These are phyloP conservation scores for Stenogyne calaminthoides DNA, from an alignment of 305 asterid species.

Conservation along the genomic window DNA sequence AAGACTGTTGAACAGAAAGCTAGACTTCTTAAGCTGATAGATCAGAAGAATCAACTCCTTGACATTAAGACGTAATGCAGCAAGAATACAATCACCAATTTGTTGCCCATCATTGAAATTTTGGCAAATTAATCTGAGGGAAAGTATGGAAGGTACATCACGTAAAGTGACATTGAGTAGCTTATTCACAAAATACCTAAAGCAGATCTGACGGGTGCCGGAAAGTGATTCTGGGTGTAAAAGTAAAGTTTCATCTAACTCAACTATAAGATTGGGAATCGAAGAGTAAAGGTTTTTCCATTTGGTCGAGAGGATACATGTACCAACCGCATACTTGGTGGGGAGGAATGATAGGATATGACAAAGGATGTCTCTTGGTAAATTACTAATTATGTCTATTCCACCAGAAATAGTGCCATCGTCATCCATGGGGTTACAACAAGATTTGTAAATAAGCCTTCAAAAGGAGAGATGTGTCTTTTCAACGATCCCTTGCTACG, in stretches of 20 bases:
- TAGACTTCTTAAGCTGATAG: neutral
- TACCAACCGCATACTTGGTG: slow-evolving; percentile 28
- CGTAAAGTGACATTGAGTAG: slow-evolving; percentile 27
- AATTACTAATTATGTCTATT: too few species aligned
- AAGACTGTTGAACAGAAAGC: slow-evolving; percentile 18
- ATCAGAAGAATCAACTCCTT: slow-evolving; percentile 4
- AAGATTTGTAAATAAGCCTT: too few species aligned
- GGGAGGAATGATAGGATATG: slow-evolving; percentile 29
- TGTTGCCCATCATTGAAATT: neutral
- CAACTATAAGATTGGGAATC: slow-evolving; percentile 22
- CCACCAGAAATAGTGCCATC: neutral
- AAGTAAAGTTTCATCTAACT: slow-evolving; percentile 13
- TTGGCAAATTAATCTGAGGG: slow-evolving; percentile 7
- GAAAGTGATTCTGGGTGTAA: slow-evolving; percentile 18
- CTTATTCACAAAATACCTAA: slow-evolving; percentile 20
- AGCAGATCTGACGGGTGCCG: neutral
- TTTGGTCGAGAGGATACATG: slow-evolving; percentile 29
- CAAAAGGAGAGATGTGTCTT: too few species aligned
- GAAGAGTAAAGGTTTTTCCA: slow-evolving; percentile 29
- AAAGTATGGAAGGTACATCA: slow-evolving; percentile 5
- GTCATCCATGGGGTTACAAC: too few species aligned
- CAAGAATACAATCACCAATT: slow-evolving; percentile 21
- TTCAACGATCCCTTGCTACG: too few species aligned
- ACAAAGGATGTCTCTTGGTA: neutral
- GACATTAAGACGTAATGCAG: slow-evolving; percentile 26